Evolutionary conservation across 495 filamentous ascomycete genomes (phyloP).

Genomic region (Cetradonia linearis): DNA sequence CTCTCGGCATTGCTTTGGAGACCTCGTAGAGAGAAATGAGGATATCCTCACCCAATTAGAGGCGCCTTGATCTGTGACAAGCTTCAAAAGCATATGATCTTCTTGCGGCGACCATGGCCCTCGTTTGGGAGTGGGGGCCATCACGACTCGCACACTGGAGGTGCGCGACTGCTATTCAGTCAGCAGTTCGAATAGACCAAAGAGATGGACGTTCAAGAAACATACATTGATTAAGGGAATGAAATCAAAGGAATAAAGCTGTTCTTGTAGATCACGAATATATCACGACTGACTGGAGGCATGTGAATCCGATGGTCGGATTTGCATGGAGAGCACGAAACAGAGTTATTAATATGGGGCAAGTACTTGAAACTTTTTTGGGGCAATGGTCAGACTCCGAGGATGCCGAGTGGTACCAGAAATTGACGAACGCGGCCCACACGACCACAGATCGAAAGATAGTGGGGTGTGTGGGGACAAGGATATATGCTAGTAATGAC

Average conservation of each 20-base stretch:
- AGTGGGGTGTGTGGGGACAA: slow-evolving; percentile 6
- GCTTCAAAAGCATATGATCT: slow-evolving; percentile 58
- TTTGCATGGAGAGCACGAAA: background rate
- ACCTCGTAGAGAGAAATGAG: slow-evolving; percentile 60
- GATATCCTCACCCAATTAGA: slow-evolving; percentile 92
- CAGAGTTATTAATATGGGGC: background rate
- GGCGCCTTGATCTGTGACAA: slow-evolving; percentile 68
- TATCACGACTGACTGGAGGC: slow-evolving; percentile 4
- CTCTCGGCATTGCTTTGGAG: slow-evolving; percentile 93
- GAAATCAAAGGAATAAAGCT: background rate
- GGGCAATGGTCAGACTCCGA: background rate
- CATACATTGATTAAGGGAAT: slow-evolving; percentile 3
- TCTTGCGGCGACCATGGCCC: slow-evolving; percentile 86
- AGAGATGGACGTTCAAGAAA: background rate
- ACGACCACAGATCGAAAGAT: slow-evolving; percentile 7
- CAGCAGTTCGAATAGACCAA: background rate
- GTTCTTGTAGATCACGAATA: background rate
- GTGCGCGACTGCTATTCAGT: background rate
- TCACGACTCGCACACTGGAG: slow-evolving; percentile 23
- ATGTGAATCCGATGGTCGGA: background rate
- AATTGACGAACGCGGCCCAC: background rate
- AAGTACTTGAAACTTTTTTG: slow-evolving; percentile 5
- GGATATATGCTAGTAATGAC: slow-evolving; percentile 7
- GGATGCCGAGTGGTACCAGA: slow-evolving; percentile 1
- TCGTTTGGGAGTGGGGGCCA: slow-evolving; percentile 45